Conservation (phyloP, 2,329 filamentous ascomycete genomes). For the Exophiala sideris region DNA sequence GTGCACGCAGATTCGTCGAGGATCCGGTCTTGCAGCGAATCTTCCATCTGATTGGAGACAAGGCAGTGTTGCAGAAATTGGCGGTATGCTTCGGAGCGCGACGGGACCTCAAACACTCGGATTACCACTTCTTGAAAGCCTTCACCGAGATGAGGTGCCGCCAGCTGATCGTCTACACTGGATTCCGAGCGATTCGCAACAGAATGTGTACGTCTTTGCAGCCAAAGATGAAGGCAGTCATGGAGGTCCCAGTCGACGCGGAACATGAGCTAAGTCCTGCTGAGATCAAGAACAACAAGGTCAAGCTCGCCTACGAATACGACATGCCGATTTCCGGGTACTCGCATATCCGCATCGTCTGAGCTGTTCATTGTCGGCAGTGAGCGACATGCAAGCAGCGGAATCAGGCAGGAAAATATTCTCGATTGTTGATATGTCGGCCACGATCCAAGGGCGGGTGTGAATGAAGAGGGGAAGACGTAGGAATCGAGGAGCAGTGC, state of each 20-base stretch:
- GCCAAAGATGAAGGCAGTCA: conserved; percentile 3
- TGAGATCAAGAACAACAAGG: background rate
- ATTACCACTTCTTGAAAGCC: conserved; percentile 43
- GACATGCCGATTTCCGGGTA: background rate
- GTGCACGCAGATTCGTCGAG: conserved; percentile 46
- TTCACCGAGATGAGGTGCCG: conserved; percentile 46
- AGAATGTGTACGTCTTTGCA: background rate
- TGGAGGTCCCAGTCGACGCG: conserved; percentile 7
- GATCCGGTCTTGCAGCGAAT: conserved; percentile 47
- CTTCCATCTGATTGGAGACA: conserved; percentile 41
- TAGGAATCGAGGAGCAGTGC: too few species aligned
- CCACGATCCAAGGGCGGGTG: too few species aligned
- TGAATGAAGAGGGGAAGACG: too few species aligned
- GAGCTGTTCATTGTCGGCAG: too few species aligned
- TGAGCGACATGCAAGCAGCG: too few species aligned
- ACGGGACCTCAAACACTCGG: conserved; percentile 30
- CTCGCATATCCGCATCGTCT: too few species aligned
- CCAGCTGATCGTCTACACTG: conserved; percentile 32
- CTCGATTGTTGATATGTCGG: too few species aligned
- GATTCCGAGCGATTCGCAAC: background rate
- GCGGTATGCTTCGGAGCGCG: conserved; percentile 44
- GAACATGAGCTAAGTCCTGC: background rate
- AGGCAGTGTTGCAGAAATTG: conserved; percentile 42
- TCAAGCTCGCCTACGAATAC: conserved; percentile 10
- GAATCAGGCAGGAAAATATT: too few species aligned